Percentiles rank a stretch among this genome's conserved stretches.
phyloP scores from a whole-genome alignment of 495 filamentous ascomycete genomes.

The Recurvomyces mirabilis region DNA sequence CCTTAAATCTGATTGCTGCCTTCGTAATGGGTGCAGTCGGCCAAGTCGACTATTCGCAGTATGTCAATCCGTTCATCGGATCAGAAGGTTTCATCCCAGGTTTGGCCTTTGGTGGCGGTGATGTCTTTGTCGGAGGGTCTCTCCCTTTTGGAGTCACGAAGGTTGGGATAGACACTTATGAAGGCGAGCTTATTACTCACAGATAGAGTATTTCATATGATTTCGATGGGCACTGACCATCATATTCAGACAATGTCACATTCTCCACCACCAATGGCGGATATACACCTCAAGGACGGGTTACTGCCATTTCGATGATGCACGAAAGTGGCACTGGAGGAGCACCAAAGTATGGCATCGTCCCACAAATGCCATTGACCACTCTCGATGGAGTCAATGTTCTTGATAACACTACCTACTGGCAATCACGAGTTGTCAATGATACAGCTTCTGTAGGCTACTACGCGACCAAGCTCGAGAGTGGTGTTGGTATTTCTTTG shows the following conservation, averaged over 20 bases:
- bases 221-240: too few relatives aligned
- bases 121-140: slow-evolving; percentile 30
- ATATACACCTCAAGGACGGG: slow-evolving; percentile 26
- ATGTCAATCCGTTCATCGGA: slow-evolving; percentile 31
- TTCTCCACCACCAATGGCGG: slow-evolving; percentile 29
- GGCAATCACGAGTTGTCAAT: slow-evolving; percentile 23
- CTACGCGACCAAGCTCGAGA: slow-evolving; percentile 24
- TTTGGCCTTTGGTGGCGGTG: slow-evolving; percentile 28
- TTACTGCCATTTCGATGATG: slow-evolving; percentile 28
- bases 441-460: slow-evolving; percentile 29
- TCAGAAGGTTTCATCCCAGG: slow-evolving; percentile 27
- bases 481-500: slow-evolving; percentile 25
- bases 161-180: slow-evolving; percentile 30
- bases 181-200: too few relatives aligned
- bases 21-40: too few relatives aligned
- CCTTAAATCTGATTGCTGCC: too few relatives aligned
- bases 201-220: too few relatives aligned
- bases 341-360: slow-evolving; percentile 29
- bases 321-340: slow-evolving; percentile 31
- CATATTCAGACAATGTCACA: slow-evolving; percentile 22
- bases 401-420: slow-evolving; percentile 30
- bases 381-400: slow-evolving; percentile 22
- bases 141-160: slow-evolving; percentile 30
- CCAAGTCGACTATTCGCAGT: slow-evolving; percentile 25
- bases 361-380: slow-evolving; percentile 29